Evolutionary conservation across 179 eudicot genomes (phyloP).

Genomic region (Beta corolliflora): DNA sequence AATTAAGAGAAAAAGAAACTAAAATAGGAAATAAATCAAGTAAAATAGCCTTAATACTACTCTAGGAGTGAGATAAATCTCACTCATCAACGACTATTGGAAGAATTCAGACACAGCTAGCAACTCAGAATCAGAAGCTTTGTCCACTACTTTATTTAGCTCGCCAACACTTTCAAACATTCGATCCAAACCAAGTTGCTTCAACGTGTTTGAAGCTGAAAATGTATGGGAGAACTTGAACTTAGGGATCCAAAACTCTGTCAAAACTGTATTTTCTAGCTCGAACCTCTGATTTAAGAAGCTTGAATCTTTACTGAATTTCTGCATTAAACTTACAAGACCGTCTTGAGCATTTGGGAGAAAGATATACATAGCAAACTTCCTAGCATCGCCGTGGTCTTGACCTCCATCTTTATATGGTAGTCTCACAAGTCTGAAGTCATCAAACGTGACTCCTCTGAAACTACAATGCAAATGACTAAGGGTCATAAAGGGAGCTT

Average conservation of each 20-base stretch:
- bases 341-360: slow-evolving; percentile 23
- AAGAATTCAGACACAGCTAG: slow-evolving; percentile 21
- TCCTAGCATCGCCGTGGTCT: neutral
- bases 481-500: slow-evolving; percentile 7
- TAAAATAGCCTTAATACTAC: too few relatives aligned
- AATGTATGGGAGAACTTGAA: slow-evolving; percentile 22
- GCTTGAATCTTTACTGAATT: slow-evolving; percentile 14
- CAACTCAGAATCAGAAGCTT: neutral
- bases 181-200: slow-evolving; percentile 19
- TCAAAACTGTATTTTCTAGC: neutral
- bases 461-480: neutral
- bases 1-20: too few relatives aligned
- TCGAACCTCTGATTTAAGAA: slow-evolving; percentile 16
- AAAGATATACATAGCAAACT: slow-evolving; percentile 29
- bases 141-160: slow-evolving; percentile 18
- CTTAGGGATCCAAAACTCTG: slow-evolving; percentile 20
- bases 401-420: slow-evolving; percentile 9
- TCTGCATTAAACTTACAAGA: slow-evolving; percentile 11
- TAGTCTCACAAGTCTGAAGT: slow-evolving; percentile 16
- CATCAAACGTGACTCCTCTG: slow-evolving; percentile 18
- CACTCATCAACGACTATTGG: too few relatives aligned
- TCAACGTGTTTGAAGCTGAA: slow-evolving; percentile 10
- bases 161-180: slow-evolving; percentile 15
- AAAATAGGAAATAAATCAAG: too few relatives aligned
- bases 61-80: too few relatives aligned